A percentile compares a stretch with the other conserved stretches of the same genome.
Conservation (phyloP, 2,329 filamentous ascomycete genomes). For the Stemphylium beticola region DNA sequence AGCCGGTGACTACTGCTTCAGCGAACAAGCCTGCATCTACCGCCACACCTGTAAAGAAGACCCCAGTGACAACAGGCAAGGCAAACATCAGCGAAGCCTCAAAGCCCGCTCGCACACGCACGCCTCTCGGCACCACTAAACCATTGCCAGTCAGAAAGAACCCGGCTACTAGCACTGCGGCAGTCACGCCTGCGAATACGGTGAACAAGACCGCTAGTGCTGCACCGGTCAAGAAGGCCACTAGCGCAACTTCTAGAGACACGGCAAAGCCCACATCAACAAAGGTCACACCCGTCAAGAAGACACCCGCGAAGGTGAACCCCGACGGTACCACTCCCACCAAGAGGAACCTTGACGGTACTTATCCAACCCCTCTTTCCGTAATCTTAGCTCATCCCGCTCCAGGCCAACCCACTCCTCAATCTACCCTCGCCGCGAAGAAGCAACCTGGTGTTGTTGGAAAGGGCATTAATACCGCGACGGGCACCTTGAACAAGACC, state of each 20-base stretch:
- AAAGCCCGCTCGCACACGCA: conserved; percentile 21
- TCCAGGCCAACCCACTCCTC: conserved; percentile 31
- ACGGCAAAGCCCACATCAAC: conserved; percentile 13
- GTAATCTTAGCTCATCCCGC: conserved; percentile 35
- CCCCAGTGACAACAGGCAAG: conserved; percentile 27
- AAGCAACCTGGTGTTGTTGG: conserved; percentile 47
- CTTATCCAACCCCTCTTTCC: conserved; percentile 36
- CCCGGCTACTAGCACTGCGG: conserved; percentile 7
- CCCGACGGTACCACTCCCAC: conserved; percentile 9
- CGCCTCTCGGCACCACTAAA: conserved; percentile 30
- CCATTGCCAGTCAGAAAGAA: conserved; percentile 18
- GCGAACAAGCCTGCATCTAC: conserved; percentile 35
- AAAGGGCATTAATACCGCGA: conserved; percentile 42
- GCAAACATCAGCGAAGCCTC: conserved; percentile 20
- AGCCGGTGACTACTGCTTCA: conserved; percentile 10
- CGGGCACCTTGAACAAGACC: conserved; percentile 45
- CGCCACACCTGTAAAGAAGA: conserved; percentile 23
- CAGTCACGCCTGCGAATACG: conserved; percentile 10
- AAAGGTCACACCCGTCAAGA: conserved; percentile 35
- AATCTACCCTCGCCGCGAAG: conserved; percentile 9
- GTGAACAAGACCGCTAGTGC: conserved; percentile 21
- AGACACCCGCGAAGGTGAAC: conserved; percentile 26
- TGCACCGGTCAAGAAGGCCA: conserved; percentile 21
- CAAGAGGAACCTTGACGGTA: conserved; percentile 30
- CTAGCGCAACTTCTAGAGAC: conserved; percentile 11